phyloP scores from a whole-genome alignment of 1,284 basidiomycete species.

The Rugosomyces carneus region DNA sequence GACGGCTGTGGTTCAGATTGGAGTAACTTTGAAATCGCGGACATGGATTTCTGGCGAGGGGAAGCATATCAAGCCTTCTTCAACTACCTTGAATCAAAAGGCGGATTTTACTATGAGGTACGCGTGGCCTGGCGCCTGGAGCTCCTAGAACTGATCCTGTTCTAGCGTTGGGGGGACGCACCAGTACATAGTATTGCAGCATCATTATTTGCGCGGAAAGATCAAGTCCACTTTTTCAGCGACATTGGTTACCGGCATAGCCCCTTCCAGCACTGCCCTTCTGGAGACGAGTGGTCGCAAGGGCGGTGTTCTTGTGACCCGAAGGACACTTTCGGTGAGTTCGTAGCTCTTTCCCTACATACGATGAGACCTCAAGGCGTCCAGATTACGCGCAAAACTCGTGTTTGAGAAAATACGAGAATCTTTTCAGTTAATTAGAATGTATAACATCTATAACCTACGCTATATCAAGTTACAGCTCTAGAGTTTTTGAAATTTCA shows the following conservation, averaged over 20 bases:
- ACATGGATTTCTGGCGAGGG: slow-evolving; percentile 76
- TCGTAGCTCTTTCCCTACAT: neutral
- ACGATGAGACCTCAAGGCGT: neutral
- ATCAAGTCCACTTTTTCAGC: slow-evolving; percentile 74
- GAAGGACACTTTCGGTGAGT: slow-evolving; percentile 30
- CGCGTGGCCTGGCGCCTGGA: slow-evolving; percentile 11
- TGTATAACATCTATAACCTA: neutral
- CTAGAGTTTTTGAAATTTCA: neutral
- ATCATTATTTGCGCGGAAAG: slow-evolving; percentile 62
- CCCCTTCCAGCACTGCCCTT: slow-evolving; percentile 34
- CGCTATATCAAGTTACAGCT: neutral
- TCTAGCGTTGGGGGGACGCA: slow-evolving; percentile 79
- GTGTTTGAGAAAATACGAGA: slow-evolving; percentile 34
- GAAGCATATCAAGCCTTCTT: slow-evolving; percentile 79
- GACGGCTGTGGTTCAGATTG: slow-evolving; percentile 43
- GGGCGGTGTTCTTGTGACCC: slow-evolving; percentile 35
- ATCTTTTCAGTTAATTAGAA: slow-evolving; percentile 20
- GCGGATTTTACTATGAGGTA: slow-evolving; percentile 84
- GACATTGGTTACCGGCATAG: slow-evolving; percentile 41
- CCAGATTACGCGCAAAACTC: slow-evolving; percentile 41
- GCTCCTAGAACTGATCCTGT: neutral
- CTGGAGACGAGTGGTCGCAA: slow-evolving; percentile 27
- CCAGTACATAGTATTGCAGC: slow-evolving; percentile 82
- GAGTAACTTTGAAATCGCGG: slow-evolving; percentile 85
- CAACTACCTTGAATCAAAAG: slow-evolving; percentile 67